A percentile compares a stretch with the other conserved stretches of the same genome.
These are phyloP conservation scores for Colletotrichum sp. DNA, from an alignment of 2,329 filamentous ascomycete genomes.

Conservation along the genomic window DNA sequence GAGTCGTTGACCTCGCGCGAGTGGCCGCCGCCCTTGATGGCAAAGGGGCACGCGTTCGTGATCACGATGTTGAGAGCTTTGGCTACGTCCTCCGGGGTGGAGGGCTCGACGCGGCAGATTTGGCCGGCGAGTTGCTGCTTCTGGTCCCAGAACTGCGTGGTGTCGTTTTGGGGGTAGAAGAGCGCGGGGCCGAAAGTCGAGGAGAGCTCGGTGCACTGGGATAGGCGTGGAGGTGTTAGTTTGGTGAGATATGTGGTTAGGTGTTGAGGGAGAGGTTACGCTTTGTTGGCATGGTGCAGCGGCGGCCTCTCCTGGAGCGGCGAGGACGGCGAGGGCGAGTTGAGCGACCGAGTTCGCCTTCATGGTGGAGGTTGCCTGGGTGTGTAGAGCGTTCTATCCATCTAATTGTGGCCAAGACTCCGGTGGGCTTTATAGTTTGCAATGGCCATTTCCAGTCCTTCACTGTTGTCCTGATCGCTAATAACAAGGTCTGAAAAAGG, in stretches of 20 bases:
- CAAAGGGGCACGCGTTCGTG: neutral
- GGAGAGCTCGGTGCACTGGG: neutral
- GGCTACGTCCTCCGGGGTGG: neutral
- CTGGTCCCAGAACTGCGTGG: neutral
- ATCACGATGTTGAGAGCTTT: neutral
- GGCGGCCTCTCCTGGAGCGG: neutral
- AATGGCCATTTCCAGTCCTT: accelerated
- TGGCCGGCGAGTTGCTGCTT: neutral
- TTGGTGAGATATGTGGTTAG: accelerated
- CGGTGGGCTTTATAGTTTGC: neutral
- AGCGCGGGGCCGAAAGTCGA: neutral
- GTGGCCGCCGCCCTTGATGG: neutral
- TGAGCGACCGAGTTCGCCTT: neutral
- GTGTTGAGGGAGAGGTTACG: neutral
- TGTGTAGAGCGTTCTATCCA: neutral
- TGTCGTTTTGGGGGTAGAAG: neutral
- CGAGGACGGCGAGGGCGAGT: neutral
- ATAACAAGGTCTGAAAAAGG: neutral
- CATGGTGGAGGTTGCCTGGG: neutral
- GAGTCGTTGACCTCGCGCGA: neutral
- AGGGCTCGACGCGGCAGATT: neutral
- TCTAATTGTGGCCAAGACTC: neutral
- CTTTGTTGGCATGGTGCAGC: neutral
- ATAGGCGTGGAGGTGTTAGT: neutral
- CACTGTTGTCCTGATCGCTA: accelerated